Percentiles rank a stretch among this genome's conserved stretches.
These are phyloP conservation scores for Artomyces pyxidatus DNA, from an alignment of 768 basidiomycete species.

Conservation along the genomic window DNA sequence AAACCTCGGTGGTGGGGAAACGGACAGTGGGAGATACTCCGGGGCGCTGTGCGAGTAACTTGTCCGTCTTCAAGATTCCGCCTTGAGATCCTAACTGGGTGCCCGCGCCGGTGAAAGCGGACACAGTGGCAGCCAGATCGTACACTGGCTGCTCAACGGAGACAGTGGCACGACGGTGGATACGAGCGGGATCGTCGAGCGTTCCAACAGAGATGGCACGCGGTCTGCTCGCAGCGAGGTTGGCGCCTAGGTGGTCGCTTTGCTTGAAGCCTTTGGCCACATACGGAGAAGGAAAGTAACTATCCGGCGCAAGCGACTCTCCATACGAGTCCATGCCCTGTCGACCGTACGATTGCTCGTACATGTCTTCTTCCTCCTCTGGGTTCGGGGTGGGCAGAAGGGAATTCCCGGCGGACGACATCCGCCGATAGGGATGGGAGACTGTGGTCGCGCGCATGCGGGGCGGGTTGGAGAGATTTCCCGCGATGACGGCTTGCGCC, in stretches of 20 bases:
- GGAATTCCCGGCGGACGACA: conserved; percentile 51
- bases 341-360: conserved; percentile 50
- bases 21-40: conserved; percentile 15
- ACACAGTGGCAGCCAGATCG: conserved; percentile 51
- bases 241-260: conserved; percentile 12
- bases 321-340: conserved; percentile 55
- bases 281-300: conserved; percentile 41
- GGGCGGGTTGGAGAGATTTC: conserved; percentile 71
- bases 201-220: conserved; percentile 86
- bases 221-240: conserved; percentile 36
- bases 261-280: conserved; percentile 7
- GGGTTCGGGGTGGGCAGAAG: conserved; percentile 53
- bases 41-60: conserved; percentile 6
- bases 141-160: conserved; percentile 29
- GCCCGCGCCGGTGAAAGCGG: conserved; percentile 29
- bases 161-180: conserved; percentile 57
- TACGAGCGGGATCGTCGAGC: conserved; percentile 70
- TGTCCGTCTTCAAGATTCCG: conserved; percentile 28
- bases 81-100: conserved; percentile 20
- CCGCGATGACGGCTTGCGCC: conserved; percentile 84
- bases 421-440: conserved; percentile 80
- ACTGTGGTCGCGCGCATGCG: conserved; percentile 86
- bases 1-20: conserved; percentile 15
- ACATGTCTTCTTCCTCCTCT: conserved; percentile 71
- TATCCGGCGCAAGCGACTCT: conserved; percentile 49